These are phyloP conservation scores for Tetradesmus lagerheimii DNA, from an alignment of 139 green algal species.

Conservation along the genomic window DNA sequence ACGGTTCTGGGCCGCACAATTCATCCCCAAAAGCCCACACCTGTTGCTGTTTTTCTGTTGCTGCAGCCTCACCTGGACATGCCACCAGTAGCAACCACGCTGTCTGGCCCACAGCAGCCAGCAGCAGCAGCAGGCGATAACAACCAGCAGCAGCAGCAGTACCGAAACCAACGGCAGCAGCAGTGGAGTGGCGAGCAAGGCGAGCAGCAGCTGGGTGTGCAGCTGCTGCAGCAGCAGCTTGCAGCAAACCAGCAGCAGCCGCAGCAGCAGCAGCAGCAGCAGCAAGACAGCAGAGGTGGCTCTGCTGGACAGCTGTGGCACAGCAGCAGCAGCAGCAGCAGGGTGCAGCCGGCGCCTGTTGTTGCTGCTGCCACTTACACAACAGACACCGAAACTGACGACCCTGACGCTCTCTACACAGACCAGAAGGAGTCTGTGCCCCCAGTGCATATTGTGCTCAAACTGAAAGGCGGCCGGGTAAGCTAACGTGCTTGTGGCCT, in stretches of 20 bases:
- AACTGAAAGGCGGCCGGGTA: conserved; percentile 21
- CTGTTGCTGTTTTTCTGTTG: background rate
- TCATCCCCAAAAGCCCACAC: too few species aligned
- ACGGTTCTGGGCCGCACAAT: too few species aligned
- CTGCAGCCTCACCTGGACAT: background rate
- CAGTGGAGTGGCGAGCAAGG: background rate
- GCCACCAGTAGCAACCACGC: conserved; percentile 31
- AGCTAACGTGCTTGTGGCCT: background rate
- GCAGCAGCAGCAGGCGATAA: conserved; percentile 20
- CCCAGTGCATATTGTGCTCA: background rate
- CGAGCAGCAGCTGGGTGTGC: conserved; percentile 1
- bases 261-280: background rate
- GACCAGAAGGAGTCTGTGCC: background rate
- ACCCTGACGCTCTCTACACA: background rate
- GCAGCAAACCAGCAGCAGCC: conserved; percentile 1
- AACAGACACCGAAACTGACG: background rate
- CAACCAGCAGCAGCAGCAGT: conserved; percentile 2
- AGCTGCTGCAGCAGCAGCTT: background rate
- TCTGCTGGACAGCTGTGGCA: background rate
- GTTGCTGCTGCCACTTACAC: background rate
- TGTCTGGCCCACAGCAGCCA: background rate
- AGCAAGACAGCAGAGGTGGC: background rate
- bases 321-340: conserved; percentile 27
- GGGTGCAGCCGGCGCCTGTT: background rate
- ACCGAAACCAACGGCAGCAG: background rate